Evolutionary conservation across 352 stramenopile genomes (phyloP).

Genomic region (Phytophthora fragariaefolia): DNA sequence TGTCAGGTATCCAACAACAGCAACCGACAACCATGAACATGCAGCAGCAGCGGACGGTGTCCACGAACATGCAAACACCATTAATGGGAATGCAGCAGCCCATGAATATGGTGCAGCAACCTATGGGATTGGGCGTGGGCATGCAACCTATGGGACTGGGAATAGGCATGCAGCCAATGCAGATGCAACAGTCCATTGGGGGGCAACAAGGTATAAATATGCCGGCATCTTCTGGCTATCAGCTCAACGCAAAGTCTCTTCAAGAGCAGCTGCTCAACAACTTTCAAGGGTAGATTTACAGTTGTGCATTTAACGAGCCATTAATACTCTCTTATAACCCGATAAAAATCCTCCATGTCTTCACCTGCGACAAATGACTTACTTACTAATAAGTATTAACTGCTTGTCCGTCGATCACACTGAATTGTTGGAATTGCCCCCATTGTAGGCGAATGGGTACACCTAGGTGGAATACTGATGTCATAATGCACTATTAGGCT

Average conservation of each 20-base stretch:
- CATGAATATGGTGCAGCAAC: background rate
- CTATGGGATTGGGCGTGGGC: conserved; percentile 17
- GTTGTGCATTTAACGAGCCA: too few relatives aligned
- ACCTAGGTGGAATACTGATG: background rate
- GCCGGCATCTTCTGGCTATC: conserved; percentile 16
- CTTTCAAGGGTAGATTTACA: conserved; percentile 17
- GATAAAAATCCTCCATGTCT: background rate
- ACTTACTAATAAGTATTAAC: background rate
- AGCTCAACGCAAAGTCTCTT: conserved; percentile 30
- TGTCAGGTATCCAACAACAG: conserved; percentile 17
- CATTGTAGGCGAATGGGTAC: background rate
- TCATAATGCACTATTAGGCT: too few relatives aligned
- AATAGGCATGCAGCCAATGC: conserved; percentile 14
- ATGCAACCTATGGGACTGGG: conserved; percentile 18
- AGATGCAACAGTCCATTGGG: conserved; percentile 1
- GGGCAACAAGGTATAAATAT: conserved; percentile 21
- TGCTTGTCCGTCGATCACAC: background rate
- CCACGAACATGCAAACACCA: conserved; percentile 23
- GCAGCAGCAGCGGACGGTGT: conserved; percentile 21
- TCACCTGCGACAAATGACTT: too few relatives aligned
- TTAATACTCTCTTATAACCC: too few relatives aligned
- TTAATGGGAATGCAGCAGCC: conserved; percentile 15
- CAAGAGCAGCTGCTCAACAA: conserved; percentile 36
- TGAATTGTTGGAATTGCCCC: background rate
- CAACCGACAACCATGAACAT: conserved; percentile 8